Evolutionary conservation across 345 rosid genomes (phyloP), one percentile per base, ranked within the genome.

Genomic region (Rhizophora apiculata): DNA sequence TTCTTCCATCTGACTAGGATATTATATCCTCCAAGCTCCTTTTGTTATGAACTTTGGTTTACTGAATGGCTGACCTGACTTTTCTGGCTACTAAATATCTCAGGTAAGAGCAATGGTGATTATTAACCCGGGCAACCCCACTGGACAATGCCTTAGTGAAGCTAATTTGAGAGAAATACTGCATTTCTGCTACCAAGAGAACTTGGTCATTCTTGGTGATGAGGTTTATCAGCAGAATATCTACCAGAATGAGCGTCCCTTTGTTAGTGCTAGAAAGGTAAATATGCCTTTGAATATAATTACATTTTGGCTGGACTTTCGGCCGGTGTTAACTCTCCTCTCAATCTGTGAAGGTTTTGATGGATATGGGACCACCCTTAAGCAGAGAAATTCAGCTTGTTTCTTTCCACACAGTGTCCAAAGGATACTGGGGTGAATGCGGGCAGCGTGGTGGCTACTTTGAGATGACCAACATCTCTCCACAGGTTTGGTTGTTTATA

Each of bases 391-490:
- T 95, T 37, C 97, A 92, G 88, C 96, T 95, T 55, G 84, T 95
- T 68, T 95, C 99, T 31, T 95, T 95, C 84, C 99, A 95, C 82
- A 84, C 96, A 0, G 96, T 95, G 53, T 95, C 99, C 53, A 95
- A 95, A 88, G 99, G 99, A 75, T 95, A 90, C 82, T 95, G 96
- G 96, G 97, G 99, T 1, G 99, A 95, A 84, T 95, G 99, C 56
- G 99, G 97, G 75, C 99, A 92, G 82, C 84, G 99, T 22, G 99
- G 99, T 82, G 99, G 99, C 79, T 95, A 95, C 87, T 92, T 95
- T 79, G 97, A 95, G 87, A 92, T 92, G 97, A 92, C 97, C 24
- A 95, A 95, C 83, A 82, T 95, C 56, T 97, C 99, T 77, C 88
- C 96, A 46, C 63, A 76, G 96, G 99, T 95, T 79, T 73, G 81